Evolutionary conservation across 305 asterid genomes (phyloP).

Genomic region (Coffea humblotiana): DNA sequence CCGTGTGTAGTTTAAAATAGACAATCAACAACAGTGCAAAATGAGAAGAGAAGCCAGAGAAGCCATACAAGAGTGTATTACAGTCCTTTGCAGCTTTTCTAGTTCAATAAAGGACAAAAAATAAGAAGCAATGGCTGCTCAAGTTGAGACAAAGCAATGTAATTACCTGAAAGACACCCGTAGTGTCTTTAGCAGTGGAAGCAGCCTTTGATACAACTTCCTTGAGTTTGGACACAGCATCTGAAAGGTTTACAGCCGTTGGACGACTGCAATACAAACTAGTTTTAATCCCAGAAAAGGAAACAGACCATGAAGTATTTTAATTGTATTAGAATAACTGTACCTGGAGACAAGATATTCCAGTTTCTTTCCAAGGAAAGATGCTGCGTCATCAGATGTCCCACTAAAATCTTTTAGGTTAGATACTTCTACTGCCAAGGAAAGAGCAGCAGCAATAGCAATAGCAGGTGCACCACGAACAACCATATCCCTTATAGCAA

Average conservation of each 20-base stretch:
- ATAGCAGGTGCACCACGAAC: slow-evolving; percentile 99
- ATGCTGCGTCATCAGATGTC: slow-evolving; percentile 61
- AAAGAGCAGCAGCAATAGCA: slow-evolving; percentile 93
- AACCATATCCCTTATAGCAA: slow-evolving; percentile 89
- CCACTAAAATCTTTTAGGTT: slow-evolving; percentile 51
- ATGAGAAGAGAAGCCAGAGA: background rate
- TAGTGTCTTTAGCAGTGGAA: slow-evolving; percentile 53
- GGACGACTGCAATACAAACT: slow-evolving; percentile 63
- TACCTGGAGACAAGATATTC: slow-evolving; percentile 93
- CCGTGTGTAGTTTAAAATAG: background rate
- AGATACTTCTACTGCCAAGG: slow-evolving; percentile 84
- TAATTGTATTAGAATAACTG: background rate
- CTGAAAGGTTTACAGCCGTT: slow-evolving; percentile 93
- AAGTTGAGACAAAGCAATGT: slow-evolving; percentile 9
- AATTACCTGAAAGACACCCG: slow-evolving; percentile 61
- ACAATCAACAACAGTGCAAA: too few relatives aligned
- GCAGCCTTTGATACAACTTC: slow-evolving; percentile 51
- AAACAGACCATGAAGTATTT: background rate
- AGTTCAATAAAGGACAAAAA: slow-evolving; percentile 5
- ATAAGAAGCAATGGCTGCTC: slow-evolving; percentile 6
- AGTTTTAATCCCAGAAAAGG: background rate
- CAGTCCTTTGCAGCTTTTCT: background rate
- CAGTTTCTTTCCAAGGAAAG: slow-evolving; percentile 59
- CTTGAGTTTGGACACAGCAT: slow-evolving; percentile 80
- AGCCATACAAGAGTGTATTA: background rate